Evolutionary conservation across 805 yeast species (phyloP).

Genomic region (Pachysolen tannophilus): DNA sequence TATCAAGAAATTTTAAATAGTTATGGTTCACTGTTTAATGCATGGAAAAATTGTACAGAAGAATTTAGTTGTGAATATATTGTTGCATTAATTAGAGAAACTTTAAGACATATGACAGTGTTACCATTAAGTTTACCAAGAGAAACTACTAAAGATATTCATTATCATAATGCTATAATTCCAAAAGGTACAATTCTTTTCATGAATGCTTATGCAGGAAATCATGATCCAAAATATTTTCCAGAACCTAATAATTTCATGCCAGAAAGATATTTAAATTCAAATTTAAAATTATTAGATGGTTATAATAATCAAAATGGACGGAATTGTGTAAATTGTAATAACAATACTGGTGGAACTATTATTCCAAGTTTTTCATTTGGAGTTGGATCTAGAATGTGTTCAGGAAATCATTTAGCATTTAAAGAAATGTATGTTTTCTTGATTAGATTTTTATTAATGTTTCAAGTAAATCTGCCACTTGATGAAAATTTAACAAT

Average conservation of each 20-base stretch:
- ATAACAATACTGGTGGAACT: constrained; percentile 8
- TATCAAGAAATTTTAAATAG: constrained; percentile 27
- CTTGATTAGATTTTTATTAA: constrained; percentile 41
- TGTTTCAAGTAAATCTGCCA: constrained; percentile 43
- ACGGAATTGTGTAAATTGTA: background rate
- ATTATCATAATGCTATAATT: constrained; percentile 30
- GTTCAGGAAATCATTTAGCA: constrained; percentile 63
- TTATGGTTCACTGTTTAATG: constrained; percentile 24
- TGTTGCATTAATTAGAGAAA: constrained; percentile 53
- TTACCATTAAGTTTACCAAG: constrained; percentile 64
- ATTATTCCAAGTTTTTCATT: constrained; percentile 44
- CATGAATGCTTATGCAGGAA: constrained; percentile 66
- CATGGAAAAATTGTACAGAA: constrained; percentile 26
- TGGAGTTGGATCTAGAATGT: constrained; percentile 69
- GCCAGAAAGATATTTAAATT: constrained; percentile 46
- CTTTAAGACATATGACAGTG: constrained; percentile 54
- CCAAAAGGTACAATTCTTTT: constrained; percentile 49
- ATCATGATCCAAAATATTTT: constrained; percentile 46
- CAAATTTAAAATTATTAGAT: constrained; percentile 4
- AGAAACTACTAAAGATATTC: constrained; percentile 43
- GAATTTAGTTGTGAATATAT: constrained; percentile 37
- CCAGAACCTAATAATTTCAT: constrained; percentile 35
- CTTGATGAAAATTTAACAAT: constrained; percentile 20
- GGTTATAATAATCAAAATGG: constrained; percentile 5
- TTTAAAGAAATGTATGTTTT: constrained; percentile 56